A percentile compares a stretch with the other conserved stretches of the same genome.
Evolutionary conservation across 2,329 filamentous ascomycete species (phyloP).

Genomic region (Plenodomus biglobosus): DNA sequence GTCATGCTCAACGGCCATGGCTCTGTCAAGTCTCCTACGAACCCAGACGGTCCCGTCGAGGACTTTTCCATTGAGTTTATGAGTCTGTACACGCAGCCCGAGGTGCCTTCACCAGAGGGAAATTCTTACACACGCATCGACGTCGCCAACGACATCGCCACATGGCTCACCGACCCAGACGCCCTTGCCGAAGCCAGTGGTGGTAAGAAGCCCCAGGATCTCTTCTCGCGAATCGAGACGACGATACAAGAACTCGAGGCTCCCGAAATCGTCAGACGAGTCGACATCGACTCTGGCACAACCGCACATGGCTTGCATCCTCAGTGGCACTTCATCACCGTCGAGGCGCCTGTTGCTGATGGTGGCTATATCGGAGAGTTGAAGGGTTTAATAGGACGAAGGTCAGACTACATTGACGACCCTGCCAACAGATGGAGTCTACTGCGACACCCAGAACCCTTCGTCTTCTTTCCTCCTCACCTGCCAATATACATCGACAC

Average conservation of each 20-base stretch:
- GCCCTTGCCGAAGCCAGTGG: constrained; percentile 69
- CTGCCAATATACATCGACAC: constrained; percentile 94
- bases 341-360: constrained; percentile 53
- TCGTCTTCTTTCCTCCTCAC: constrained; percentile 71
- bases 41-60: constrained; percentile 65
- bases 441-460: constrained; percentile 54
- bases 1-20: constrained; percentile 66
- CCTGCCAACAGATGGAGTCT: constrained; percentile 51
- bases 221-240: constrained; percentile 66
- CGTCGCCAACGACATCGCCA: constrained; percentile 72
- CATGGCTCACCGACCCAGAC: constrained; percentile 76
- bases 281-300: constrained; percentile 53
- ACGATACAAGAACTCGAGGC: constrained; percentile 58
- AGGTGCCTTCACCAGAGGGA: constrained; percentile 59
- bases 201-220: constrained; percentile 62
- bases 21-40: constrained; percentile 73
- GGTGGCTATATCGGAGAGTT: constrained; percentile 68
- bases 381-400: constrained; percentile 58
- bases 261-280: constrained; percentile 56
- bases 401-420: constrained; percentile 51
- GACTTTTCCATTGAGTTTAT: constrained; percentile 76
- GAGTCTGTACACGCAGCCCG: constrained; percentile 68
- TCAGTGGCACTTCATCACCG: constrained; percentile 69
- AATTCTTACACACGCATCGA: constrained; percentile 78
- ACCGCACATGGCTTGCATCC: constrained; percentile 60